Evolutionary conservation across 1,139 yeast genomes (phyloP).

Genomic region (Candida mesenterica): DNA sequence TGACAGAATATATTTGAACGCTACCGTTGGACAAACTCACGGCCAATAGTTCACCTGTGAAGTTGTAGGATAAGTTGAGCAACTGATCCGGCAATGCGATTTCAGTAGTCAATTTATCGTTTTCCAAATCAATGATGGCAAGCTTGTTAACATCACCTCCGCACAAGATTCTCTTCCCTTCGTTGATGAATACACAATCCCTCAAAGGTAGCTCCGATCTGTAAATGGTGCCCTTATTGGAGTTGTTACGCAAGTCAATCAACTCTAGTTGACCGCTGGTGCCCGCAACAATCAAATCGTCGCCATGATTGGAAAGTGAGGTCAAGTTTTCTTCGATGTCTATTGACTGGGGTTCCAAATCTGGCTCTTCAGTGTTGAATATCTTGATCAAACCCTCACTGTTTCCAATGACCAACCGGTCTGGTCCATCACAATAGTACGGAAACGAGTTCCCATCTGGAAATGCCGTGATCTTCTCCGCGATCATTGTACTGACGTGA

Average conservation of each 20-base stretch:
- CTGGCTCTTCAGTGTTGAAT: conserved; percentile 44
- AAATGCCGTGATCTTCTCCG: conserved; percentile 36
- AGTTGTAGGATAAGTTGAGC: conserved; percentile 60
- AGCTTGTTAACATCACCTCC: conserved; percentile 79
- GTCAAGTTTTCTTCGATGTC: conserved; percentile 49
- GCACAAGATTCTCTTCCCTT: conserved; percentile 64
- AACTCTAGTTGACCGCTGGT: conserved; percentile 38
- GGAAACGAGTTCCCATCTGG: conserved; percentile 50
- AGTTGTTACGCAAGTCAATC: conserved; percentile 21
- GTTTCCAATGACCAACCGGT: conserved; percentile 49
- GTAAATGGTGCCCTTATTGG: conserved; percentile 28
- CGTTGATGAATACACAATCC: conserved; percentile 64
- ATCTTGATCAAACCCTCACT: conserved; percentile 51
- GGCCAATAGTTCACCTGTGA: conserved; percentile 57
- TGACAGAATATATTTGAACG: conserved; percentile 61
- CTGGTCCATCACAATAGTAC: conserved; percentile 28
- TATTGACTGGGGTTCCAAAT: conserved; percentile 54
- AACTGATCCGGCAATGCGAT: conserved; percentile 54
- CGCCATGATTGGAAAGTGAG: conserved; percentile 24
- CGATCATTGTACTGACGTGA: conserved; percentile 14
- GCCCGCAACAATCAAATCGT: conserved; percentile 27
- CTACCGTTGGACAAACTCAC: conserved; percentile 68
- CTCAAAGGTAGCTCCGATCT: conserved; percentile 64
- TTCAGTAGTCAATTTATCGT: conserved; percentile 33
- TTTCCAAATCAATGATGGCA: conserved; percentile 48